Percentiles rank a stretch among this genome's conserved stretches.
phyloP scores from a whole-genome alignment of 1,284 basidiomycete species.

The Testicularia cyperi region DNA sequence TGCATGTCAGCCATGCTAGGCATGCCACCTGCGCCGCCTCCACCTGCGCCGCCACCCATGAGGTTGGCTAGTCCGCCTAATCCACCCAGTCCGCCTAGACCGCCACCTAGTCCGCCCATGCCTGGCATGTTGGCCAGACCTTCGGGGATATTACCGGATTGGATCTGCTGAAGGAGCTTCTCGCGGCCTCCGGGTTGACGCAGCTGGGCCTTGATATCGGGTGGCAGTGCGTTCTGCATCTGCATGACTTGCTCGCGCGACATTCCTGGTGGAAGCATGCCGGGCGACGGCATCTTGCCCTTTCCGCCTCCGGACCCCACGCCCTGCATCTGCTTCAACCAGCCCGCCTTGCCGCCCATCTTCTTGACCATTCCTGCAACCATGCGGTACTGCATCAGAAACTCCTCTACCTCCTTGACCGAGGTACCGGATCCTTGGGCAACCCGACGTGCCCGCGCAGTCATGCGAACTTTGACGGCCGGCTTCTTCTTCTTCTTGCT shows the following conservation, averaged over 20 bases:
- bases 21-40: slow-evolving; percentile 33
- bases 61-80: slow-evolving; percentile 25
- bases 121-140: slow-evolving; percentile 38
- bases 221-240: slow-evolving; percentile 57
- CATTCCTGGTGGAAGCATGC: slow-evolving; percentile 56
- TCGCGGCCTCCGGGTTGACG: slow-evolving; percentile 58
- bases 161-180: slow-evolving; percentile 46
- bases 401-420: slow-evolving; percentile 93
- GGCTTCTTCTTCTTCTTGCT: slow-evolving; percentile 43
- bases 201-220: slow-evolving; percentile 59
- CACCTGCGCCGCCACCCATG: slow-evolving; percentile 28
- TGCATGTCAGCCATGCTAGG: slow-evolving; percentile 43
- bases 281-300: slow-evolving; percentile 40
- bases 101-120: slow-evolving; percentile 22
- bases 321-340: slow-evolving; percentile 49
- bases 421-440: slow-evolving; percentile 93
- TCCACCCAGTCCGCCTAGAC: slow-evolving; percentile 26
- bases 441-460: slow-evolving; percentile 69
- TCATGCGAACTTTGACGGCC: slow-evolving; percentile 50
- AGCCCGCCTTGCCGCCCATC: slow-evolving; percentile 90
- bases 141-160: slow-evolving; percentile 43
- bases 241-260: slow-evolving; percentile 53
- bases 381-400: slow-evolving; percentile 68
- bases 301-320: slow-evolving; percentile 31
- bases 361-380: slow-evolving; percentile 72